These are phyloP conservation scores for Mrakia hoshinonis DNA, from an alignment of 768 basidiomycete genomes.

Conservation along the genomic window DNA sequence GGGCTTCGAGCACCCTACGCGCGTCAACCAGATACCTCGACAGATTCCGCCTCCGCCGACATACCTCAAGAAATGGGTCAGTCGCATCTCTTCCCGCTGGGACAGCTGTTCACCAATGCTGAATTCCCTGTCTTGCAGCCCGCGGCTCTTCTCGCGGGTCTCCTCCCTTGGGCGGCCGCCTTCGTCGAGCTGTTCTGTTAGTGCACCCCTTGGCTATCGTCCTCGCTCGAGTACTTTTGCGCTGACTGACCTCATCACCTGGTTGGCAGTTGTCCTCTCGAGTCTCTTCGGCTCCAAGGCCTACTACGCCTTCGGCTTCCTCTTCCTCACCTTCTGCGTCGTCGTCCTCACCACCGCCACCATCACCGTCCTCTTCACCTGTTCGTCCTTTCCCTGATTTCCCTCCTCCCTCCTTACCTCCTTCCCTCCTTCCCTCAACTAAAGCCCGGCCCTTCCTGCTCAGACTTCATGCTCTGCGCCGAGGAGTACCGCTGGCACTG, in stretches of 20 bases:
- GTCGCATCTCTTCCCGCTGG: conserved; percentile 36
- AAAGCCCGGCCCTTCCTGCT: conserved; percentile 44
- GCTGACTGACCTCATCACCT: not conserved
- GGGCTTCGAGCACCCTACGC: conserved; percentile 69
- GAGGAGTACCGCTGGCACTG: conserved; percentile 98
- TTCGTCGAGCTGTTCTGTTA: conserved; percentile 81
- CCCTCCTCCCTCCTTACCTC: not conserved
- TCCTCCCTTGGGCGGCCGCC: conserved; percentile 87
- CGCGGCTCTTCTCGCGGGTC: conserved; percentile 72
- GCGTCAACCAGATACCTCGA: conserved; percentile 88
- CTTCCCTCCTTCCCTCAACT: not conserved
- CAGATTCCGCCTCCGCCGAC: conserved; percentile 83
- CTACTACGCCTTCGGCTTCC: conserved; percentile 94
- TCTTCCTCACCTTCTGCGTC: conserved; percentile 74
- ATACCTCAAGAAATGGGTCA: conserved; percentile 73
- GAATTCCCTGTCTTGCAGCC: conserved; percentile 43
- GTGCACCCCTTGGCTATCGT: conserved; percentile 45
- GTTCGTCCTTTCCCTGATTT: conserved; percentile 19
- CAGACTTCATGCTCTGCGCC: conserved; percentile 83
- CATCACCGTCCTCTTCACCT: conserved; percentile 57
- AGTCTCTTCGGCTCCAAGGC: conserved; percentile 48
- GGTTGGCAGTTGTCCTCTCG: conserved; percentile 13
- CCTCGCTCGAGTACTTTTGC: not conserved
- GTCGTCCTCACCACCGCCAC: conserved; percentile 83
- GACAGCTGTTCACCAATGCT: no score